A percentile compares a stretch with the other conserved stretches of the same genome.
phyloP scores from a whole-genome alignment of 495 filamentous ascomycete species.

The Tetracladium setigerum region DNA sequence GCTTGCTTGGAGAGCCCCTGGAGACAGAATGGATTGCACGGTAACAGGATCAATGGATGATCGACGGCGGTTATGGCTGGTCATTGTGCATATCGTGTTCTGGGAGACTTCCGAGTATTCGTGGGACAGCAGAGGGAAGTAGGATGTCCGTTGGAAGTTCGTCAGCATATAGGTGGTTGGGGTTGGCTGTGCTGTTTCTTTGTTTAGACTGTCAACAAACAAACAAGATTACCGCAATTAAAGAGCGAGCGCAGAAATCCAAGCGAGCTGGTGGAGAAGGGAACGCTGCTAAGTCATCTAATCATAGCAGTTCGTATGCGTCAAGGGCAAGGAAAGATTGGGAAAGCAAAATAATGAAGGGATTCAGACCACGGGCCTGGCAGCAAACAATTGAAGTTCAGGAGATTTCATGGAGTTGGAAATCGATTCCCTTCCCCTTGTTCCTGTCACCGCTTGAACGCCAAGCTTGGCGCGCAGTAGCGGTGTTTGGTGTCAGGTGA shows the following conservation, averaged over 20 bases:
- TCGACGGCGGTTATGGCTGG: slow-evolving; percentile 14
- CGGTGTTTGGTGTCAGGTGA: no score
- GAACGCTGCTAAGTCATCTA: no score
- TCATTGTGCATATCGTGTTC: slow-evolving; percentile 19
- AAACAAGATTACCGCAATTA: slow-evolving; percentile 5
- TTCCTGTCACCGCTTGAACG: no score
- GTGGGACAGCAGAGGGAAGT: slow-evolving; percentile 8
- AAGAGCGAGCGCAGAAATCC: not conserved
- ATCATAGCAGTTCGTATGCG: no score
- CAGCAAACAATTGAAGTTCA: no score
- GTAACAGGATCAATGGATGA: slow-evolving; percentile 22
- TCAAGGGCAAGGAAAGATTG: no score
- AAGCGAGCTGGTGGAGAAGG: not conserved
- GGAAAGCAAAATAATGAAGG: no score
- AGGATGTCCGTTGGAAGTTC: slow-evolving; percentile 6
- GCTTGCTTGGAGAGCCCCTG: slow-evolving; percentile 14
- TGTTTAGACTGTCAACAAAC: slow-evolving; percentile 18
- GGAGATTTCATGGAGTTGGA: no score
- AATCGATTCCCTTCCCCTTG: no score
- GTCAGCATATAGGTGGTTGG: slow-evolving; percentile 11
- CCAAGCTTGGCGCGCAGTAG: no score
- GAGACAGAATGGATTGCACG: slow-evolving; percentile 26
- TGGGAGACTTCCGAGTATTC: slow-evolving; percentile 5
- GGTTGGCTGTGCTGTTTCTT: slow-evolving; percentile 1
- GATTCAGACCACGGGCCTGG: no score